phyloP scores from a whole-genome alignment of 1,284 basidiomycete species.

The Leccinum subspadiceum region DNA sequence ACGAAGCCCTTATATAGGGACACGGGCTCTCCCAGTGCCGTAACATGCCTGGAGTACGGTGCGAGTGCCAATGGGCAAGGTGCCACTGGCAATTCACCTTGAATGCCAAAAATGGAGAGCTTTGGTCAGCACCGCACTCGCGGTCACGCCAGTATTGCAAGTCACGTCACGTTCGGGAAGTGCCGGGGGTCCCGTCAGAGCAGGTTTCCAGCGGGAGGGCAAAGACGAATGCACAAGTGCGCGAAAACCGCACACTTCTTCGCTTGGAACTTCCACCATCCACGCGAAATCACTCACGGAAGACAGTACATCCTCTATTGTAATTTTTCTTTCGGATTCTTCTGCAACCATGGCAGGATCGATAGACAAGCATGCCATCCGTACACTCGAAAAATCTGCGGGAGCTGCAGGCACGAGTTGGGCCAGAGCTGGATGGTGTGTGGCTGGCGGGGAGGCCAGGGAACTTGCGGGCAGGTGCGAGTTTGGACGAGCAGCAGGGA shows the following conservation, averaged over 20 bases:
- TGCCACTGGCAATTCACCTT: background rate
- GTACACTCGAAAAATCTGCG: background rate
- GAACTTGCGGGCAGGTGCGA: conserved; percentile 21
- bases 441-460: conserved; percentile 17
- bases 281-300: conserved; percentile 13
- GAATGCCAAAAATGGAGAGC: conserved; percentile 21
- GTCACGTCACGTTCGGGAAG: conserved; percentile 28
- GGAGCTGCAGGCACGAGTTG: background rate
- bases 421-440: conserved; percentile 7
- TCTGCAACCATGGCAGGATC: background rate
- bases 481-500: conserved; percentile 22
- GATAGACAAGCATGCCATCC: background rate
- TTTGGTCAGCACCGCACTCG: conserved; percentile 17
- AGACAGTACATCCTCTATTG: conserved; percentile 7
- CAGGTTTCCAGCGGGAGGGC: conserved; percentile 22
- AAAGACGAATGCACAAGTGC: conserved; percentile 18
- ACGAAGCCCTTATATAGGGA: conserved; percentile 16
- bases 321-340: conserved; percentile 11
- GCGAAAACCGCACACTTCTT: conserved; percentile 29
- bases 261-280: conserved; percentile 35
- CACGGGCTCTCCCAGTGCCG: conserved; percentile 12
- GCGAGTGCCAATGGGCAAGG: background rate
- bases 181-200: conserved; percentile 21
- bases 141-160: conserved; percentile 19
- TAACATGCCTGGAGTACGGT: conserved; percentile 10